Base-by-base conservation (phyloP, 2,329 filamentous ascomycete species). In the Hortaea werneckii region DNA sequence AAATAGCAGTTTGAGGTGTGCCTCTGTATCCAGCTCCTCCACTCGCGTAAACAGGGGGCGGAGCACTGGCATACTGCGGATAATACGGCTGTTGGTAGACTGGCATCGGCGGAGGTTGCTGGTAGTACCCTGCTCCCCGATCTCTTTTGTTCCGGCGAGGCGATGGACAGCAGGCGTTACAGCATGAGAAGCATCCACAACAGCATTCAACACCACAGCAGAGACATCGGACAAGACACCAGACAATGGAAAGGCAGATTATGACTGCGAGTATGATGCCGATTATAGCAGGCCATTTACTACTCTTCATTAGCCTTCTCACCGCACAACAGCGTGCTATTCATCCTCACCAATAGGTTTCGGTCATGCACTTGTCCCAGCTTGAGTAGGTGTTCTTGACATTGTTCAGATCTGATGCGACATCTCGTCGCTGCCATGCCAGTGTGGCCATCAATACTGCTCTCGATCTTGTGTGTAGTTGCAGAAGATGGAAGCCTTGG, bases 321-420 rank as follows among this genome's bases (percentile, higher is more conserved):
- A 20, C 20, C 20, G 20, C 20, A 20, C 20, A 20, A 20, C 20
- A 20, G 20, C 20, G 20, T 20, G 20, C n/a, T 2, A 35, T 13
- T 77, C 85, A 53, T 72, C 9, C 94, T 85, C 94, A 95, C 88
- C 90, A 96, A 64, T 85, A 94, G 37, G 70, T 61, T 52, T 83
- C 85, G 43, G 73, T 62, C 88, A 96, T 95, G 69, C 89, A 96
- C 53, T 83, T 87, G 65, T 92, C 83, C 90, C 90, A 96, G 55
- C 85, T 90, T 0, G 85, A 87, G 51, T 95, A 84, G 0, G 87
- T 85, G n/a, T 77, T 54, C 43, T 61, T 58, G 40, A 65, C 61
- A 32, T 53, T 55, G 37, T 46, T 48, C 29, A 56, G 39, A 12
- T 51, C 51, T 30, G 47, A 45, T 9, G 40, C 45, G 6, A 59